These are phyloP conservation scores for Candida piceae DNA, from an alignment of 805 yeast species.

Conservation along the genomic window DNA sequence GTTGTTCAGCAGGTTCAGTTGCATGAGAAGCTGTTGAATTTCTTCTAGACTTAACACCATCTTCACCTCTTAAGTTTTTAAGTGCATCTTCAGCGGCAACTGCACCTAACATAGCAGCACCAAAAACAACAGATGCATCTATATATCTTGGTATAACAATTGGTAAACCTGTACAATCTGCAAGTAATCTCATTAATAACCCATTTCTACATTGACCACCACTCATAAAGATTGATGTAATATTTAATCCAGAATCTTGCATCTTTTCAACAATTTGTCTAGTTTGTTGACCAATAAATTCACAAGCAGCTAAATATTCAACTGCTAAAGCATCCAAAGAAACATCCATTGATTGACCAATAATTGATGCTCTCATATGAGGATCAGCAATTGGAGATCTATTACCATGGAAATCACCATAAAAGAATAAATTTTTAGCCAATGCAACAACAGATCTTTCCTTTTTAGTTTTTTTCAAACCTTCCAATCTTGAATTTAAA, in stretches of 20 bases:
- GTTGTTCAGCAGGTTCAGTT: conserved; percentile 14
- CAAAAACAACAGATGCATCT: conserved; percentile 96
- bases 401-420: conserved; percentile 96
- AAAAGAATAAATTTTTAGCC: conserved; percentile 82
- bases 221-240: conserved; percentile 76
- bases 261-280: conserved; percentile 88
- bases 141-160: conserved; percentile 90
- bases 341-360: conserved; percentile 89
- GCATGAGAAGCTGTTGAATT: conserved; percentile 23
- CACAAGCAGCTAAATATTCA: conserved; percentile 89
- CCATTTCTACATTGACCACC: conserved; percentile 98
- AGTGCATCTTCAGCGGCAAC: conserved; percentile 73
- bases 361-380: conserved; percentile 83
- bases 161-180: conserved; percentile 90
- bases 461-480: conserved; percentile 49
- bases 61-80: conserved; percentile 21
- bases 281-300: conserved; percentile 96
- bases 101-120: conserved; percentile 92
- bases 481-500: conserved; percentile 70
- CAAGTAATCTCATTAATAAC: conserved; percentile 79
- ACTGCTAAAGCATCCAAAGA: conserved; percentile 81
- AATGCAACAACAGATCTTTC: conserved; percentile 72
- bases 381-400: conserved; percentile 98
- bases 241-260: conserved; percentile 72
- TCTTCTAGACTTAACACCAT: conserved; percentile 23